Base-by-base conservation (phyloP, 2,329 filamentous ascomycete genomes). In the Penicillium sp. region DNA sequence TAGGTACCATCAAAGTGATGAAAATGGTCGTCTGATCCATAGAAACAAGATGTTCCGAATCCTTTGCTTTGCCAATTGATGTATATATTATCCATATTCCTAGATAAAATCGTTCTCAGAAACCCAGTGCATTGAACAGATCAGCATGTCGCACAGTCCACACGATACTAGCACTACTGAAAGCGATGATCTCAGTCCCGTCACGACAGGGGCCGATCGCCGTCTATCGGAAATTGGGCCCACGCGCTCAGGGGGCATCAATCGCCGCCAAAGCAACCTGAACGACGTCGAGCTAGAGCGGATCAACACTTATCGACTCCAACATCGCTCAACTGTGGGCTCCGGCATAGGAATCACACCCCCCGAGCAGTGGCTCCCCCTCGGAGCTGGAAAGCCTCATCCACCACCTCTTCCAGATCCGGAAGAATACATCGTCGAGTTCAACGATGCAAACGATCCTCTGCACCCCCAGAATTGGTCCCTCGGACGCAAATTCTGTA, bases 381-480 rank as follows among this genome's bases (percentile, higher is more conserved):
- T 70, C 42, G 68, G 67, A 13, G 66, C 59, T 34, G 65, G 60
- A 2, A 67, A 66, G 51, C 57, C 61, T 8, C 68, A 66, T 44
- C 67, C 67, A 0, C 79, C 80, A 8, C 66, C 69, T 0, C 64
- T 84, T 7, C 80, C 80, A 5, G 78, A 79, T 14, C 70, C 75
- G 29, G 80, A 83, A 58, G 76, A 81, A 55, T 84, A 83, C 57
- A 76, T 83, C 1, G 80, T 83, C 13, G 81, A 83, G 45, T 83
- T 82, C 59, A 78, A 80, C 49, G 81, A 78, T 2, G 70, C 69
- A 0, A 69, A 79, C 42, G 81, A 83, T 61, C 79, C 79, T 1
- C 14, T 78, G 20, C 79, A 82, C 66, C 79, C 81, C 2, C 78
- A 81, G 63, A 83, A 83, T 48, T 83, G 81, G 80, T 66, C 75